phyloP scores from a whole-genome alignment of 768 basidiomycete genomes.

The Xerocomellus dryophilus region DNA sequence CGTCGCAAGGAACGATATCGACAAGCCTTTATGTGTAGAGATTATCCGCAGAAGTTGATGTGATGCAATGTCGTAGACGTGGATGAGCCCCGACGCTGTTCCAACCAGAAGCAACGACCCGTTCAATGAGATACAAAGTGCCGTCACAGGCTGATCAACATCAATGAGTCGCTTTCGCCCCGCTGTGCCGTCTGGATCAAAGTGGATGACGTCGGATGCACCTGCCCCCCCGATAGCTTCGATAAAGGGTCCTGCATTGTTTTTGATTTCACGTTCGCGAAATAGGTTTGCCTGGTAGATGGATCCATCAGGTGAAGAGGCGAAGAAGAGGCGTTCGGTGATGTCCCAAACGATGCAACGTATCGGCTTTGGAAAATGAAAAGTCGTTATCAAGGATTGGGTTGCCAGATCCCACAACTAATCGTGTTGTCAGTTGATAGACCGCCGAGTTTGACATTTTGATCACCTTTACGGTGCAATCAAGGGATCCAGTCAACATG shows the following conservation, averaged over 20 bases:
- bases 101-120: slow-evolving; percentile 80
- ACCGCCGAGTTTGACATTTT: slow-evolving; percentile 10
- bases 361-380: slow-evolving; percentile 80
- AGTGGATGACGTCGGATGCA: slow-evolving; percentile 62
- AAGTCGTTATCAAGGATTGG: slow-evolving; percentile 75
- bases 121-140: slow-evolving; percentile 74
- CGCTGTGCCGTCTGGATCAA: slow-evolving; percentile 49
- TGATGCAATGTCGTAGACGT: slow-evolving; percentile 85
- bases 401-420: slow-evolving; percentile 83
- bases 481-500: slow-evolving; percentile 76
- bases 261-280: slow-evolving; percentile 54
- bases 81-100: slow-evolving; percentile 66
- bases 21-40: slow-evolving; percentile 60
- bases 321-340: slow-evolving; percentile 88
- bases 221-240: slow-evolving; percentile 80
- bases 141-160: slow-evolving; percentile 66
- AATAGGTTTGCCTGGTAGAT: slow-evolving; percentile 82
- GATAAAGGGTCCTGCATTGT: slow-evolving; percentile 42
- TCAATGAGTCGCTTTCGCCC: slow-evolving; percentile 63
- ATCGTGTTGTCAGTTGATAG: slow-evolving; percentile 6
- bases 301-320: slow-evolving; percentile 70
- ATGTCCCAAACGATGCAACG: slow-evolving; percentile 70
- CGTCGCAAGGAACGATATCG: slow-evolving; percentile 71
- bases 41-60: slow-evolving; percentile 87
- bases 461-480: slow-evolving; percentile 87